Conservation (phyloP, 2,329 filamentous ascomycete genomes). For the Pseudophaeomoniella oleicola region DNA sequence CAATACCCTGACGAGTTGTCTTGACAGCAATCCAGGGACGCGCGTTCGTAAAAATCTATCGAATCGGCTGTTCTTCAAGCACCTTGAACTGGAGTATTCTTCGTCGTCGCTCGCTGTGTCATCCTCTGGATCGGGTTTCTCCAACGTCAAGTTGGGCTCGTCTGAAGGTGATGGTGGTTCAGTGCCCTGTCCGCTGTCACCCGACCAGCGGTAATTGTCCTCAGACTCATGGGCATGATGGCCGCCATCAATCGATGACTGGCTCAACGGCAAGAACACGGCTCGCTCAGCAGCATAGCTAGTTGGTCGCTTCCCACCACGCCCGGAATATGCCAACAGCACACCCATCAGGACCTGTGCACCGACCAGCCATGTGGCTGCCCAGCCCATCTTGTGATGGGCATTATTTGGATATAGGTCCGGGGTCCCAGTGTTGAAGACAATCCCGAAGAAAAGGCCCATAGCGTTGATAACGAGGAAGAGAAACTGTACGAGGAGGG, state of each 20-base stretch:
- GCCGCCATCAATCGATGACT: slow-evolving; percentile 38
- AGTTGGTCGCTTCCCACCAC: slow-evolving; percentile 24
- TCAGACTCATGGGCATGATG: slow-evolving; percentile 23
- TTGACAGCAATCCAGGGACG: slow-evolving; percentile 41
- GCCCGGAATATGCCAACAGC: slow-evolving; percentile 43
- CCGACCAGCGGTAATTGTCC: slow-evolving; percentile 43
- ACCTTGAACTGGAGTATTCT: not conserved
- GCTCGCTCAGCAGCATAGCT: slow-evolving; percentile 32
- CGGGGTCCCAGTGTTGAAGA: slow-evolving; percentile 70
- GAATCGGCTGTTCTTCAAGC: slow-evolving; percentile 29
- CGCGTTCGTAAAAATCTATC: slow-evolving; percentile 38
- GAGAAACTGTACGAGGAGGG: slow-evolving; percentile 51
- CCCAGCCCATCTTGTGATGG: slow-evolving; percentile 83
- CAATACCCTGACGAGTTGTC: slow-evolving; percentile 33
- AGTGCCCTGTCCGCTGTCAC: slow-evolving; percentile 62
- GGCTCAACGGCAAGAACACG: slow-evolving; percentile 49
- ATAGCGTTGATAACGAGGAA: slow-evolving; percentile 51
- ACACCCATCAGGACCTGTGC: slow-evolving; percentile 57
- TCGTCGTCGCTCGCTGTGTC: slow-evolving; percentile 14
- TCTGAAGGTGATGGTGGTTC: slow-evolving; percentile 51
- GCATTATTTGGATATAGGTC: slow-evolving; percentile 77
- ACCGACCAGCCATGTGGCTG: slow-evolving; percentile 55
- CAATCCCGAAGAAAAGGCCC: slow-evolving; percentile 48
- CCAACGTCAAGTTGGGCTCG: slow-evolving; percentile 34
- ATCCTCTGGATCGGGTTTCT: slow-evolving; percentile 28